Evolutionary conservation across 1,139 yeast species (phyloP).

Genomic region (Hyphopichia pseudoburtonii): DNA sequence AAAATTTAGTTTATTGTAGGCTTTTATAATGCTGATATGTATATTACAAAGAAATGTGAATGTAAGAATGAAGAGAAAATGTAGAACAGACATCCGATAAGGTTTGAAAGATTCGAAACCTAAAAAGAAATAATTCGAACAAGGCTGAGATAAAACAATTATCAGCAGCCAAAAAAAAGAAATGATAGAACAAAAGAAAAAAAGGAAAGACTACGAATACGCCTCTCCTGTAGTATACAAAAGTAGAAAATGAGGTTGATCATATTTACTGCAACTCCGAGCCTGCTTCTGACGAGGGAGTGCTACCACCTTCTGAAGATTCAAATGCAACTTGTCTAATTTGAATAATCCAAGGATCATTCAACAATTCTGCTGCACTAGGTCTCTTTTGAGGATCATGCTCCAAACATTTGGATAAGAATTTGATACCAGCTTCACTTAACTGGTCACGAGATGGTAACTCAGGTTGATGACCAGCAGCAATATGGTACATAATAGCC

Average conservation of each 20-base stretch:
- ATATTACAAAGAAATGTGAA: too few relatives aligned
- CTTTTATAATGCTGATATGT: too few relatives aligned
- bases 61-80: too few relatives aligned
- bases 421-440: conserved; percentile 68
- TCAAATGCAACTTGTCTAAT: conserved; percentile 73
- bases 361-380: conserved; percentile 79
- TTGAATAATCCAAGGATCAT: conserved; percentile 87
- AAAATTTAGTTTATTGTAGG: too few relatives aligned
- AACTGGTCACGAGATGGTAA: conserved; percentile 79
- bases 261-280: conserved; percentile 11
- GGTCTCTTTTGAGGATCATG: conserved; percentile 81
- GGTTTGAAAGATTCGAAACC: too few relatives aligned
- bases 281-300: conserved; percentile 40
- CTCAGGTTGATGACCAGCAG: conserved; percentile 90
- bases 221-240: too few relatives aligned
- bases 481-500: conserved; percentile 98
- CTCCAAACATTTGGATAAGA: conserved; percentile 74
- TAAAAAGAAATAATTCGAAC: not conserved
- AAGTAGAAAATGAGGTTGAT: not conserved
- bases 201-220: not conserved
- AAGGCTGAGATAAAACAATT: too few relatives aligned
- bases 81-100: too few relatives aligned
- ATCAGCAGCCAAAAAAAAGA: not conserved
- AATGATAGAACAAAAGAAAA: not conserved
- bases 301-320: conserved; percentile 33